Conservation (phyloP, 805 yeast species). For the Lipomyces mesembrius region DNA sequence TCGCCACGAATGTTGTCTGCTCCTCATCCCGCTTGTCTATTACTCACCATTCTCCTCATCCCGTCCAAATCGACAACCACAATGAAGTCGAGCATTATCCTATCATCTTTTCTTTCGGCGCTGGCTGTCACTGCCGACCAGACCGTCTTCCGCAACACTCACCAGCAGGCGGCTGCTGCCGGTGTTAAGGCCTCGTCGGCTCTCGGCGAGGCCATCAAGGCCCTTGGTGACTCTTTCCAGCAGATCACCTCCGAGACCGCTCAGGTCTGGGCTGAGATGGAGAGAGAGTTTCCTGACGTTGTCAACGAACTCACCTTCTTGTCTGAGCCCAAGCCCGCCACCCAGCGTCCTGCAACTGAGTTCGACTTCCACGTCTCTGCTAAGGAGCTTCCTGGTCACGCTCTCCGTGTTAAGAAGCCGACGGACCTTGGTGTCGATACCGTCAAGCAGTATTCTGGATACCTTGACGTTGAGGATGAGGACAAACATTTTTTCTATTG, state of each 20-base stretch:
- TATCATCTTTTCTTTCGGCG: conserved; percentile 31
- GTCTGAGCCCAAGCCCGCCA: conserved; percentile 38
- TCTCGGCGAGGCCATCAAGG: conserved; percentile 28
- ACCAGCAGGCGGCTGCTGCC: conserved; percentile 5
- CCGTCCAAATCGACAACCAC: background rate
- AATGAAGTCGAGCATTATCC: conserved; percentile 28
- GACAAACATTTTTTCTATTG: conserved; percentile 89
- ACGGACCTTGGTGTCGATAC: conserved; percentile 73
- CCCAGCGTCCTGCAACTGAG: conserved; percentile 41
- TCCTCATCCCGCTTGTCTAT: background rate
- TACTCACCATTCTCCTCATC: background rate
- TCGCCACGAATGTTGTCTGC: background rate
- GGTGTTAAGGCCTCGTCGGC: conserved; percentile 32
- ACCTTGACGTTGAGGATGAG: conserved; percentile 72
- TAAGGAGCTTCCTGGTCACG: conserved; percentile 53
- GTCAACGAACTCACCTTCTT: conserved; percentile 33
- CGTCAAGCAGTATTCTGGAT: conserved; percentile 78
- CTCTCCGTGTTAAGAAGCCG: conserved; percentile 70
- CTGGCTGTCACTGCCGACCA: conserved; percentile 18
- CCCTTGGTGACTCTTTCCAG: conserved; percentile 31
- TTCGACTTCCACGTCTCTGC: conserved; percentile 52
- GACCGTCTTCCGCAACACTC: conserved; percentile 7
- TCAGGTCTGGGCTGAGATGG: conserved; percentile 39
- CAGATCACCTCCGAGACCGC: conserved; percentile 34
- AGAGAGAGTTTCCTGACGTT: conserved; percentile 38